Conservation (phyloP, 2,329 filamentous ascomycete genomes). For the Alternaria alternata region DNA sequence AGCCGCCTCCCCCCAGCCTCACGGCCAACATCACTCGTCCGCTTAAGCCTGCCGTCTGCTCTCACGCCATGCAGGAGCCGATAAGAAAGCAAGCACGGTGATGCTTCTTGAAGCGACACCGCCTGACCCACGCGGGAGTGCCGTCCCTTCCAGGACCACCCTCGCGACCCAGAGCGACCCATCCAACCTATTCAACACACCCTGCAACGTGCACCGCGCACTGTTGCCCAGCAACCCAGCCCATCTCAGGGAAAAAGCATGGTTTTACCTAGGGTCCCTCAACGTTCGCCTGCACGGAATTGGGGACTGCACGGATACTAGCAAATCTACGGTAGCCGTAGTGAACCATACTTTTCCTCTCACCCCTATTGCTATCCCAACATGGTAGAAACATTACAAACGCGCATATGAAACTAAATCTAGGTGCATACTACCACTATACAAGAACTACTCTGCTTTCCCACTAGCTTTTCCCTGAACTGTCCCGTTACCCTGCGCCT, state of each 20-base stretch:
- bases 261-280: background rate
- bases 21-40: background rate
- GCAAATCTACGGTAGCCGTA: background rate
- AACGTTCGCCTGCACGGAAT: background rate
- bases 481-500: conserved; percentile 13
- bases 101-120: background rate
- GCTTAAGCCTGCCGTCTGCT: background rate
- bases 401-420: background rate
- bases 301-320: background rate
- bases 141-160: background rate
- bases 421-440: background rate
- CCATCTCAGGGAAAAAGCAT: conserved; percentile 1
- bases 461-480: conserved; percentile 3
- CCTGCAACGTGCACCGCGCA: conserved; percentile 1
- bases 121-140: background rate
- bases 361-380: background rate
- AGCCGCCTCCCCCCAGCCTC: conserved; percentile 18
- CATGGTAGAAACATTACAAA: background rate
- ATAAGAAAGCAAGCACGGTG: background rate
- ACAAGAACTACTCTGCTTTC: conserved; percentile 9
- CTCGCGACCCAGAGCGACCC: background rate
- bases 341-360: background rate
- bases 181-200: background rate
- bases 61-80: conserved; percentile 2
- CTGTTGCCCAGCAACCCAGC: conserved; percentile 14